phyloP scores from a whole-genome alignment of 2,329 filamentous ascomycete genomes.

The Fusarium torulosum region DNA sequence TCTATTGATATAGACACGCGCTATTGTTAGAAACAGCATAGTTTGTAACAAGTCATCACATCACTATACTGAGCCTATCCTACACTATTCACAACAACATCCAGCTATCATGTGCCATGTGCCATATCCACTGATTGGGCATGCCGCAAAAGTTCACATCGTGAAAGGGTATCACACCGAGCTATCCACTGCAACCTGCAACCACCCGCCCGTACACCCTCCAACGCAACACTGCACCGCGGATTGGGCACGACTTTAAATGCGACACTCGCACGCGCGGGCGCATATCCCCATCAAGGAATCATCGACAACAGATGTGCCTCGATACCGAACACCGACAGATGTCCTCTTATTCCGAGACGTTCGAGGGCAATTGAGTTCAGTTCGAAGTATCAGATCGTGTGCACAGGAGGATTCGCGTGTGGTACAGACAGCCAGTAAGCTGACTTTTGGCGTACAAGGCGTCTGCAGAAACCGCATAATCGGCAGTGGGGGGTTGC shows the following conservation, averaged over 20 bases:
- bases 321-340: conserved; percentile 32
- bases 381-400: neutral
- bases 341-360: conserved; percentile 22
- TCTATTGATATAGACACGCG: conserved; percentile 26
- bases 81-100: neutral
- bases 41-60: neutral
- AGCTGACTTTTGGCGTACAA: conserved; percentile 10
- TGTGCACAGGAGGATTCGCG: neutral
- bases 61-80: neutral
- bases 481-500: conserved; percentile 6
- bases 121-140: neutral
- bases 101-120: conserved; percentile 1
- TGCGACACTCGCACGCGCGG: conserved; percentile 11
- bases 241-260: conserved; percentile 22
- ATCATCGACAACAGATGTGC: conserved; percentile 11
- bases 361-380: neutral
- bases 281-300: conserved; percentile 17
- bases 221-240: neutral
- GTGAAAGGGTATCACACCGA: conserved; percentile 3
- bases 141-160: neutral
- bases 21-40: neutral
- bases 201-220: conserved; percentile 37
- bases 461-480: neutral
- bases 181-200: neutral
- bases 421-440: conserved; percentile 2